phyloP scores from a whole-genome alignment of 2,329 filamentous ascomycete species.

The Ophiocordyceps unilateralis region DNA sequence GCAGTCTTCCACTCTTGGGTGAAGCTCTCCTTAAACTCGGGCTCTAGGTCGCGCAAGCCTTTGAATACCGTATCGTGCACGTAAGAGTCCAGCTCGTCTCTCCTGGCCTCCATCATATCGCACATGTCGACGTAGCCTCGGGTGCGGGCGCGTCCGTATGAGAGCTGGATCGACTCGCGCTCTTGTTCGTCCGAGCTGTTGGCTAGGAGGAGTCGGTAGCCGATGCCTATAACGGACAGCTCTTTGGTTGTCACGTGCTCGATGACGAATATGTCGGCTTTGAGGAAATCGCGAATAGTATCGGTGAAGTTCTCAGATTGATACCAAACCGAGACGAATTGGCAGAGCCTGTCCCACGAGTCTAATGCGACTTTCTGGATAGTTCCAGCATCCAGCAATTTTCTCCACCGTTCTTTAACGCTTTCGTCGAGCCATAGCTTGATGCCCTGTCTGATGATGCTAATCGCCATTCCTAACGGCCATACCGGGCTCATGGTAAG shows the following conservation, averaged over 20 bases:
- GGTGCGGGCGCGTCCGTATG: not conserved
- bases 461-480: not conserved
- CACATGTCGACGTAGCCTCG: not conserved
- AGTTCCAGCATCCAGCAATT: not conserved
- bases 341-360: not conserved
- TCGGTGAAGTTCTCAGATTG: not conserved
- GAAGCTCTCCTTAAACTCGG: not conserved
- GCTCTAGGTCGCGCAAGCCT: not conserved
- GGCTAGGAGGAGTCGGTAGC: not conserved
- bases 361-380: not conserved
- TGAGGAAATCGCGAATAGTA: not conserved
- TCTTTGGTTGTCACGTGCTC: not conserved
- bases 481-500: not conserved
- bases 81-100: not conserved
- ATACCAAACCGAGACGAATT: not conserved
- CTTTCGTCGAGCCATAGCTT: rapidly evolving
- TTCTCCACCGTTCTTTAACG: not conserved
- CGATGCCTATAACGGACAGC: not conserved
- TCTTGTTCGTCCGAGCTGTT: not conserved
- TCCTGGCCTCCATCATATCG: not conserved
- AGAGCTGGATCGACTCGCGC: not conserved
- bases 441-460: not conserved
- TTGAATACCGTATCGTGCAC: not conserved
- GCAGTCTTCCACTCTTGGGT: not conserved
- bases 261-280: not conserved